Evolutionary conservation across 192 early-diverging fungal species (phyloP).

Genomic region (Thamnidium elegans): DNA sequence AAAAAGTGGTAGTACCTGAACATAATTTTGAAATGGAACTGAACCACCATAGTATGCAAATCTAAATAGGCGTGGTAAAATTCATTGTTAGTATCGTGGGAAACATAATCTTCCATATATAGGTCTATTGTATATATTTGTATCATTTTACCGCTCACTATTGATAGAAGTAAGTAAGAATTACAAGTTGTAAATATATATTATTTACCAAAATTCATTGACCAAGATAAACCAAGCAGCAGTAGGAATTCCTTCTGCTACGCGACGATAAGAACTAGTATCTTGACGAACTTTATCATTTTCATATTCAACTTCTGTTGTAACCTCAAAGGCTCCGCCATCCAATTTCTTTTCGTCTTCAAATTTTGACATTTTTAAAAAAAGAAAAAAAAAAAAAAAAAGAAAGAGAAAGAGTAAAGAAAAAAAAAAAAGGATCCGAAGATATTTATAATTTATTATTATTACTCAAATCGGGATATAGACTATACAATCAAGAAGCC

Average conservation of each 20-base stretch:
- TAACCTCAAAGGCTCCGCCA: background rate
- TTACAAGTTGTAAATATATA: background rate
- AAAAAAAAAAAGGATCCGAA: background rate
- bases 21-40: conserved; percentile 61
- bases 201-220: conserved; percentile 54
- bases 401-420: background rate
- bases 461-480: too few relatives aligned
- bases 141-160: conserved; percentile 18
- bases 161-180: background rate
- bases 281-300: background rate
- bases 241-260: conserved; percentile 47
- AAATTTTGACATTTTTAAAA: conserved; percentile 1
- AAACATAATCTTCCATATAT: background rate
- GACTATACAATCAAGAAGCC: background rate
- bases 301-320: conserved; percentile 4
- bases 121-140: too few relatives aligned
- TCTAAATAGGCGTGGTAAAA: conserved; percentile 11
- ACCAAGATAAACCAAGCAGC: conserved; percentile 55
- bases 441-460: background rate
- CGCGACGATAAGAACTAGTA: conserved; percentile 28
- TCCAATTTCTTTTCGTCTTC: conserved; percentile 6
- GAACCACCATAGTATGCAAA: conserved; percentile 64
- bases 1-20: conserved; percentile 40
- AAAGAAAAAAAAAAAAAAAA: background rate
- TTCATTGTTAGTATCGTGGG: background rate